Evolutionary conservation across 495 filamentous ascomycete species (phyloP).

Genomic region (Penicillium macrosclerotiorum): DNA sequence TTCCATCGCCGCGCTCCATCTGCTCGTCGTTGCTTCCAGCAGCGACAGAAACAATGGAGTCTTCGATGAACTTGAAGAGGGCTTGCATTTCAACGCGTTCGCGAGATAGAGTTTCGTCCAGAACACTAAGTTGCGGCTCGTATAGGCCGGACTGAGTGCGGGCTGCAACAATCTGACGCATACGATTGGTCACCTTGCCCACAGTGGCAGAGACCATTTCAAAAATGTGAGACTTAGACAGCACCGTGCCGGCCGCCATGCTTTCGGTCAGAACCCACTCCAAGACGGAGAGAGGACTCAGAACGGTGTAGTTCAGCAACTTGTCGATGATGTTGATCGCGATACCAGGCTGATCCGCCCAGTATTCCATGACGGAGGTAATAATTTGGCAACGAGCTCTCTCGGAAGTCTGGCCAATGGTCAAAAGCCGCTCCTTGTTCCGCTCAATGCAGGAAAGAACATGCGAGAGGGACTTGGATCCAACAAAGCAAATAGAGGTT

Average conservation of each 20-base stretch:
- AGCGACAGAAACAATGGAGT: constrained; percentile 71
- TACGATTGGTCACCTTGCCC: constrained; percentile 85
- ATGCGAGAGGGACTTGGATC: constrained; percentile 92
- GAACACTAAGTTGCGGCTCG: constrained; percentile 57
- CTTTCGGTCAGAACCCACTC: constrained; percentile 78
- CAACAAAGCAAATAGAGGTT: constrained; percentile 86
- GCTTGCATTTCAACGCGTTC: constrained; percentile 72
- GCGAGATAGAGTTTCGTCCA: constrained; percentile 61
- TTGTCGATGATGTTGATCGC: constrained; percentile 95
- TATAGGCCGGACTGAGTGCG: constrained; percentile 53
- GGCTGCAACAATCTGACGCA: constrained; percentile 75
- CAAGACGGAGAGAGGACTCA: constrained; percentile 77
- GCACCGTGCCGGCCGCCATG: constrained; percentile 61
- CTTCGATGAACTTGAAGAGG: constrained; percentile 78
- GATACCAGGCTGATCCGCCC: constrained; percentile 87
- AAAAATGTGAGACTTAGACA: constrained; percentile 73
- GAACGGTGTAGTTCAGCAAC: constrained; percentile 93
- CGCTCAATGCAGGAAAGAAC: constrained; percentile 94
- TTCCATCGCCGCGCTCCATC: constrained; percentile 52
- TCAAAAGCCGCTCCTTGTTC: constrained; percentile 85
- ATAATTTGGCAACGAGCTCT: constrained; percentile 83
- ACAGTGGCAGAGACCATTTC: constrained; percentile 88
- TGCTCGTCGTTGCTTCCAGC: constrained; percentile 69
- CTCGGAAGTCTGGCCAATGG: constrained; percentile 69
- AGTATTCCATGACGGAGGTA: constrained; percentile 85